Evolutionary conservation across 805 yeast genomes (phyloP).

Genomic region (Candida jianshihensis): DNA sequence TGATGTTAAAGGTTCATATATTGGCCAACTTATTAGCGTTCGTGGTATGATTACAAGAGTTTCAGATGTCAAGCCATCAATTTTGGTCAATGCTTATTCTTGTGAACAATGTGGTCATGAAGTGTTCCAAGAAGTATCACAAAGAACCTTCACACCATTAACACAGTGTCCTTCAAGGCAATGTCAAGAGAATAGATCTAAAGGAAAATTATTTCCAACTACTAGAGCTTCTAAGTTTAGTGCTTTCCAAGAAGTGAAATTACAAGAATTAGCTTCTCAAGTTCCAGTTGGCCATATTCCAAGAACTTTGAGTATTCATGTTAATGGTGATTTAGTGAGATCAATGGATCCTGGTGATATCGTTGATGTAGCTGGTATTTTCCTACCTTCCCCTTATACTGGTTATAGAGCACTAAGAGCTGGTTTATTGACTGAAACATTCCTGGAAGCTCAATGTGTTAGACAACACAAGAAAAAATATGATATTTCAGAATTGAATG

Average conservation of each 20-base stretch:
- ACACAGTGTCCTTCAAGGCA: slow-evolving; percentile 77
- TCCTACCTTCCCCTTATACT: slow-evolving; percentile 90
- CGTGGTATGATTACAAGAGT: slow-evolving; percentile 94
- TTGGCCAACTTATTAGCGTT: slow-evolving; percentile 85
- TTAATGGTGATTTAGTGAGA: slow-evolving; percentile 89
- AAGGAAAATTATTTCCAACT: slow-evolving; percentile 85
- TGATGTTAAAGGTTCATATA: slow-evolving; percentile 72
- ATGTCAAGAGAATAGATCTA: slow-evolving; percentile 71
- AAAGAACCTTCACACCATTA: slow-evolving; percentile 82
- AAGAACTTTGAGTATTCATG: slow-evolving; percentile 73
- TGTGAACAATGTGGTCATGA: slow-evolving; percentile 98
- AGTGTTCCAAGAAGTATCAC: slow-evolving; percentile 88
- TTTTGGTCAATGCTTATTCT: slow-evolving; percentile 88
- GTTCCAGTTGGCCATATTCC: slow-evolving; percentile 99
- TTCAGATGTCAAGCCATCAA: slow-evolving; percentile 91
- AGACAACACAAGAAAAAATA: slow-evolving; percentile 86
- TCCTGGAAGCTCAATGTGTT: slow-evolving; percentile 79
- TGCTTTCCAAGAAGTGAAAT: slow-evolving; percentile 90
- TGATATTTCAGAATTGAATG: slow-evolving; percentile 52
- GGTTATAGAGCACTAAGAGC: slow-evolving; percentile 91
- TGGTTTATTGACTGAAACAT: slow-evolving; percentile 91
- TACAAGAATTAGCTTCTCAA: slow-evolving; percentile 92
- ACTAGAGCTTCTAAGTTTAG: slow-evolving; percentile 94
- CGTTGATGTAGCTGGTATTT: slow-evolving; percentile 89
- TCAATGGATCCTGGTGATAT: slow-evolving; percentile 88